Evolutionary conservation across 441 rosid genomes (phyloP), one percentile per base, ranked within the genome.

Genomic region (Heliophila coronopifolia): DNA sequence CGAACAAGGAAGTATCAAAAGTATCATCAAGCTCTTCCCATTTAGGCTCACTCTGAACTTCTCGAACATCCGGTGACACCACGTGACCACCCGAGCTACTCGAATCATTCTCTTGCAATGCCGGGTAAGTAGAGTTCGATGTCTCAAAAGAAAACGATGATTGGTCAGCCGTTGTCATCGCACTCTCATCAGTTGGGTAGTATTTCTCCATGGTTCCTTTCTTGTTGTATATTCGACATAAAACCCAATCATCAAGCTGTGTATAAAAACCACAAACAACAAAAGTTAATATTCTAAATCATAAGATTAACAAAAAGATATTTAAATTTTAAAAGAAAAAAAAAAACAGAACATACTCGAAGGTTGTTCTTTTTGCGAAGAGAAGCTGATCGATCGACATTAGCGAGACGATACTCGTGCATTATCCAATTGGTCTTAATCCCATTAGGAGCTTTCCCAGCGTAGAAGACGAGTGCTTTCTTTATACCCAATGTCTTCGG

Each of bases 161-260:
- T 23, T 50, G 59, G 5, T 59, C 66, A 0, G 50, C 54, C 70
- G 51, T 38, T 13, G 26, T 50, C 24, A 43, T 44, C 0, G 31
- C 23, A 24, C 68, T 73, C 34, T 52, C 68, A 15, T 69, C 75
- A 0, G 50, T 28, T 0, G 70, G 68, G 42, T 50, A 41, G 25
- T 78, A 69, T 57, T 82, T 91, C 80, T 91, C 94, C 31, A 82
- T 70, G 27, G 70, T 72, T 11, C 98, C 96, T 54, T 86, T 91
- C 73, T 91, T 91, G 78, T 91, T 91, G 81, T 86, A 86, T 39
- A 86, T 71, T 24, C 98, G 79, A 32, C 96, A 86, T 7, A 86
- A 58, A 8, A 90, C 96, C 98, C 96, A 90, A 39, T 90, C 96
- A 66, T 90, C 98, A 44, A 90, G 94, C 95, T 90, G 92, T 51